Percentiles rank a stretch among this genome's conserved stretches.
Conservation (phyloP, 805 yeast species). For the Saccharomycopsis olivae region DNA sequence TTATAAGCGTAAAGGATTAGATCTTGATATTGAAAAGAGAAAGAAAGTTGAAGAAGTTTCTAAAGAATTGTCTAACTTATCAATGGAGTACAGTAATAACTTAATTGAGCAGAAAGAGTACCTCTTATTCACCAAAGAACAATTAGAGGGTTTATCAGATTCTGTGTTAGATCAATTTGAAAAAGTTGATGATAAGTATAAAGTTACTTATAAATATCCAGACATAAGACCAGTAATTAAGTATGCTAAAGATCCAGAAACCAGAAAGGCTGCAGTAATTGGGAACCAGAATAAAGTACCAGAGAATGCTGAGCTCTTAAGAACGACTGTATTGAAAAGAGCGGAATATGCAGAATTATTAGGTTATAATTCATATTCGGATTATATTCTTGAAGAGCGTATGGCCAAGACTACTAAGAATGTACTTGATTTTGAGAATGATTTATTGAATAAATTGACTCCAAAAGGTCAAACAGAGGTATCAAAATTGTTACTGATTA, state of each 20-base stretch:
- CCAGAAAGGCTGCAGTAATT: slow-evolving; percentile 53
- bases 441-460: slow-evolving; percentile 44
- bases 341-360: slow-evolving; percentile 48
- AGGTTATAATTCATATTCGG: slow-evolving; percentile 61
- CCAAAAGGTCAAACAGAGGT: slow-evolving; percentile 53
- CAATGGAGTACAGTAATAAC: slow-evolving; percentile 50
- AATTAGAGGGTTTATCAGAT: slow-evolving; percentile 65
- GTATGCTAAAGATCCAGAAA: slow-evolving; percentile 49
- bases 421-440: slow-evolving; percentile 51
- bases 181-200: slow-evolving; percentile 31
- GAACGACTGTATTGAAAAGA: slow-evolving; percentile 50
- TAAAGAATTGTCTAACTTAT: slow-evolving; percentile 43
- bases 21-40: slow-evolving; percentile 42
- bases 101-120: slow-evolving; percentile 59
- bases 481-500: slow-evolving; percentile 36
- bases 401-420: slow-evolving; percentile 64
- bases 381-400: slow-evolving; percentile 61
- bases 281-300: slow-evolving; percentile 61
- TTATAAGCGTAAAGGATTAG: slow-evolving; percentile 60
- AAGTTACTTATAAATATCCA: slow-evolving; percentile 75
- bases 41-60: slow-evolving; percentile 46
- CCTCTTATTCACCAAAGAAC: slow-evolving; percentile 47
- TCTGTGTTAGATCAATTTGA: slow-evolving; percentile 26
- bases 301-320: slow-evolving; percentile 47
- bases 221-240: slow-evolving; percentile 67